Evolutionary conservation across 345 rosid species (phyloP).

Genomic region (Eucalyptus marginata): DNA sequence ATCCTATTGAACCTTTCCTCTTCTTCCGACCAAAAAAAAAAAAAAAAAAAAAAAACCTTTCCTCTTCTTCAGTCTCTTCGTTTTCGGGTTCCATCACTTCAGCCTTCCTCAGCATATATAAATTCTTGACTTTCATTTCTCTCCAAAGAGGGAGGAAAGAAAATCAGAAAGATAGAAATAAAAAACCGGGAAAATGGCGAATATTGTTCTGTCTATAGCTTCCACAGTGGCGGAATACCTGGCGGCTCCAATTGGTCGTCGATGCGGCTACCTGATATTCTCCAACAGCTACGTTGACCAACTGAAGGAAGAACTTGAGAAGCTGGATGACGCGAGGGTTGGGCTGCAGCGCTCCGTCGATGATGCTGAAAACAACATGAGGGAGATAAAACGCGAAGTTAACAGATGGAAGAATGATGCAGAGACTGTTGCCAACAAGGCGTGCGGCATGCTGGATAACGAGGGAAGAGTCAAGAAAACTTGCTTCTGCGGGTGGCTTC

Average conservation of each 20-base stretch:
- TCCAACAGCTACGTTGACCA: not conserved
- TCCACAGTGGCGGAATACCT: not conserved
- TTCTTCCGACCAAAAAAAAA: no score
- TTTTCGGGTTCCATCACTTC: not conserved
- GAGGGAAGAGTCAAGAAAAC: not conserved
- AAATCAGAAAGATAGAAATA: not conserved
- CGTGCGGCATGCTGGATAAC: rapidly evolving
- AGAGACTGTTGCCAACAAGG: not conserved
- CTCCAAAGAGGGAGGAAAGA: not conserved
- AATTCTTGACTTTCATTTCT: not conserved
- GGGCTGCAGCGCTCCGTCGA: no score
- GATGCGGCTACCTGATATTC: not conserved
- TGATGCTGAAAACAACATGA: no score
- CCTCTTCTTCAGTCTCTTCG: not conserved
- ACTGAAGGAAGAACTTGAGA: not conserved
- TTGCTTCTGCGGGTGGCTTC: not conserved
- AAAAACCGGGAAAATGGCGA: not conserved
- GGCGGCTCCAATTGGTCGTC: not conserved
- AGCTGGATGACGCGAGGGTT: not conserved
- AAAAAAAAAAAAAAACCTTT: no score
- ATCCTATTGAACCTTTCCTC: not conserved
- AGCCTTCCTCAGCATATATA: not conserved
- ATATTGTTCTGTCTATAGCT: not conserved
- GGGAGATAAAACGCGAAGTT: no score
- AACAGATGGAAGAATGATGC: not conserved